Conservation (phyloP, 192 early-diverging fungal species). For the Backusella westeae region DNA sequence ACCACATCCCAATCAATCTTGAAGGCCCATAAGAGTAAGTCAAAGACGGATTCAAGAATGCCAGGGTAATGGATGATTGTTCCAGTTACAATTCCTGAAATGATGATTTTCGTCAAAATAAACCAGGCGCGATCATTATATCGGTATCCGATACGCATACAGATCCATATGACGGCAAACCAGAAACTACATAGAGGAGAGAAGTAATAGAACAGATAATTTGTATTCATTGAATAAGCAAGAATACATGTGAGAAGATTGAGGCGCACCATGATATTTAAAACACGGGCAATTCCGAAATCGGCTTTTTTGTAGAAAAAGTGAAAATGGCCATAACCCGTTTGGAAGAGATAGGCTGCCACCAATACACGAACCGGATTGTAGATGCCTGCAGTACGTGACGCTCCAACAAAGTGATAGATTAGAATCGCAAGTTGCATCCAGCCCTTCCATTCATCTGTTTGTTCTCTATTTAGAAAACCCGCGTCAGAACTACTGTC, state of each 20-base stretch:
- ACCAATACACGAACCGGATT: constrained; percentile 72
- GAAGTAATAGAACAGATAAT: constrained; percentile 80
- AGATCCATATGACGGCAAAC: constrained; percentile 65
- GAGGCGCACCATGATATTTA: constrained; percentile 59
- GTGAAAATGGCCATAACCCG: constrained; percentile 77
- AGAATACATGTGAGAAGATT: constrained; percentile 67
- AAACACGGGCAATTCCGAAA: constrained; percentile 62
- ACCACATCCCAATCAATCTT: constrained; percentile 57
- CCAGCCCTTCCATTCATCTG: constrained; percentile 89
- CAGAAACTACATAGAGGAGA: constrained; percentile 72
- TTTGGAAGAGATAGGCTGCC: constrained; percentile 79
- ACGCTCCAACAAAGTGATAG: constrained; percentile 74
- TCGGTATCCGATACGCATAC: constrained; percentile 53
- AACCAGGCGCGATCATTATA: constrained; percentile 49
- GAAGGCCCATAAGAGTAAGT: constrained; percentile 37
- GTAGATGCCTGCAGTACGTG: constrained; percentile 61
- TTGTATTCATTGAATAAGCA: constrained; percentile 64
- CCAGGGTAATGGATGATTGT: constrained; percentile 38
- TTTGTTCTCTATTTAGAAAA: constrained; percentile 76
- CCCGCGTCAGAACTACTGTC: constrained; percentile 38
- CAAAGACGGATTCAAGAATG: constrained; percentile 44
- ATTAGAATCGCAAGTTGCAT: constrained; percentile 74
- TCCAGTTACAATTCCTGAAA: constrained; percentile 37
- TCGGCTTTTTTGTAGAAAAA: constrained; percentile 72
- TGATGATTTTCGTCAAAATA: constrained; percentile 51